Evolutionary conservation across 768 basidiomycete genomes (phyloP), one percentile per base, ranked within the genome.

Genomic region (Suillus tomentosus): DNA sequence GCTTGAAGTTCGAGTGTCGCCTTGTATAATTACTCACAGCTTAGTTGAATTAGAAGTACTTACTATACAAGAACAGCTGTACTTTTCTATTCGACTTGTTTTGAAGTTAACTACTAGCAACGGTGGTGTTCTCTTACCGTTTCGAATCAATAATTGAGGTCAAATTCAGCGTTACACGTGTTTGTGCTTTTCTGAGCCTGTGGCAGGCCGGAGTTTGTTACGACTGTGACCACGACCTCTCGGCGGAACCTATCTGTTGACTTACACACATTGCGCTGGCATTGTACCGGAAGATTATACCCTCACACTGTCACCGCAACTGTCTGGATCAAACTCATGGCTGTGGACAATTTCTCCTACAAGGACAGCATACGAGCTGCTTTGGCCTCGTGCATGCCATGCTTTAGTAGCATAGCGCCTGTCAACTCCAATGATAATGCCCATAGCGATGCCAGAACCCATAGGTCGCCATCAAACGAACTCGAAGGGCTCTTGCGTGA

Each of bases 361-460:
- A 79, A 82, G 11, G 90, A 91, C 69, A 82, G 77, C 51, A 58
- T 88, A 61, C 82, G 83, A 48, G 85, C 87, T 42, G 85, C 84
- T 17, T 71, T 89, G 64, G 77, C 80, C 55, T 80, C 87, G 27
- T 91, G 89, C 71, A 77, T 88, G 5, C 80, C 85, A 64, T 91
- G 87, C 72, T 77, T 89, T 68, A 65, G 74, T 31, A 71, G 70
- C 77, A 68, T 65, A 60, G 40, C 64, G 24, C 75, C 56, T 75
- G 72, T 55, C 53, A 66, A 68, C 43, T 22, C 64, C 19, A 60
- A 27, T 64, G 63, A 65, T 62, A 60, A 60, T 64, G 45, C 42
- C 65, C 67, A 60, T 61, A 68, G 31, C 34, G 72, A 75, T 17
- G 70, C 78, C 68, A 74, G 76, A 62, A 67, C 79, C 1, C 72